These are phyloP conservation scores for Tolypocladium tropicale DNA, from an alignment of 2,329 filamentous ascomycete species.

Conservation along the genomic window DNA sequence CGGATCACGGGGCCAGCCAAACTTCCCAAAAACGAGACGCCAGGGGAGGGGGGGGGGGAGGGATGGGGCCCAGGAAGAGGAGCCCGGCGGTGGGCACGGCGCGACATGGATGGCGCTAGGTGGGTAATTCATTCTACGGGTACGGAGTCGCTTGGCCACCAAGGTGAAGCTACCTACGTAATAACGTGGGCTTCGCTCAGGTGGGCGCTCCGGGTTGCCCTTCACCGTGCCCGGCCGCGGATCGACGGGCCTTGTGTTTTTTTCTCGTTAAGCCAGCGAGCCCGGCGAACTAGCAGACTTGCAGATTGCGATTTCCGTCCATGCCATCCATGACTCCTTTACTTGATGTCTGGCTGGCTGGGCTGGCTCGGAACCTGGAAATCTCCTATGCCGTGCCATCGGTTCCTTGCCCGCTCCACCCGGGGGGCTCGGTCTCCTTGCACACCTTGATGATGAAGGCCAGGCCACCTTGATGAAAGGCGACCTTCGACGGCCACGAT, in stretches of 20 bases:
- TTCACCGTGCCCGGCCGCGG: neutral
- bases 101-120: neutral
- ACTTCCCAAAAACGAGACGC: neutral
- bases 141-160: neutral
- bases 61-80: too few species aligned
- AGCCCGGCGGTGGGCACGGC: neutral
- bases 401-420: neutral
- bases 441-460: too few species aligned
- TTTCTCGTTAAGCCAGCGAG: too few species aligned
- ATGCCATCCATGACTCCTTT: neutral
- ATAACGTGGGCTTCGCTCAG: neutral
- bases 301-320: neutral
- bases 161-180: neutral
- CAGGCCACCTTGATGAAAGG: too few species aligned
- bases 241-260: neutral
- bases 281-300: neutral
- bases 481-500: neutral
- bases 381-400: neutral
- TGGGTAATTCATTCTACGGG: too few species aligned
- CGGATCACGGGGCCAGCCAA: neutral
- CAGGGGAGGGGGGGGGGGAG: neutral
- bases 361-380: neutral
- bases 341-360: too few species aligned
- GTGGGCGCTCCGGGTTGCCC: neutral
- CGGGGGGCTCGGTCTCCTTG: too few species aligned